Evolutionary conservation across 768 basidiomycete genomes (phyloP), one percentile per base, ranked within the genome.

Genomic region (Mycena chlorophos): DNA sequence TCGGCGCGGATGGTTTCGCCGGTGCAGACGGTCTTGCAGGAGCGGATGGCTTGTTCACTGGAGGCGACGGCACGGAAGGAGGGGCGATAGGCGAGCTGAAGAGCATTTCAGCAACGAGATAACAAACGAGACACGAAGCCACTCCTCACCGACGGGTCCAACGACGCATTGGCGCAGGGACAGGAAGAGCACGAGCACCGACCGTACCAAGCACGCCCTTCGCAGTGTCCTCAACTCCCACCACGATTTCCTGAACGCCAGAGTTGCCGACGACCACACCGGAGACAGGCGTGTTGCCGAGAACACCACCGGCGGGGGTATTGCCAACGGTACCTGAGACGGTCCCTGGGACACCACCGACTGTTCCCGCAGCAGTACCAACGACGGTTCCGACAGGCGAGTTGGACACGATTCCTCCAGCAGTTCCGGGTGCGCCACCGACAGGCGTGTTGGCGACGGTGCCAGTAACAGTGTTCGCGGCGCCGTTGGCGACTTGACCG

Each of bases 1-100:
- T 19, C 8, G 40, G 40, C 6, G 55, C 48, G 12, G 55, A 26
- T 34, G 55, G 51, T 22, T 48, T 30, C n/a, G 55, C 53, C 45
- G 56, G 14, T 16, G 40, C 8, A 16, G 40, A 5, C 6, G 40
- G 40, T 14, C 20, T 19, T 12, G 40, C 40, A 42, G 40, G 40
- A 22, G 40, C 10, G 14, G 12, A 23, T 10, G 40, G 40, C 31
- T n/a, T n/a, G n/a, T n/a, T n/a, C n/a, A n/a, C n/a, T n/a, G n/a
- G n/a, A n/a, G n/a, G n/a, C n/a, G n/a, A n/a, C n/a, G n/a, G n/a
- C n/a, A n/a, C n/a, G n/a, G n/a, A n/a, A n/a, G n/a, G n/a, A n/a
- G n/a, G n/a, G n/a, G n/a, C n/a, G 34, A 37, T n/a, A 37, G 10
- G 34, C 34, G 34, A 37, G n/a, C 34, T 37, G 34, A 10, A 10